Percentiles rank a stretch among this genome's conserved stretches.
phyloP scores from a whole-genome alignment of 2,329 filamentous ascomycete genomes.

The Ceratocystiopsis sp. region DNA sequence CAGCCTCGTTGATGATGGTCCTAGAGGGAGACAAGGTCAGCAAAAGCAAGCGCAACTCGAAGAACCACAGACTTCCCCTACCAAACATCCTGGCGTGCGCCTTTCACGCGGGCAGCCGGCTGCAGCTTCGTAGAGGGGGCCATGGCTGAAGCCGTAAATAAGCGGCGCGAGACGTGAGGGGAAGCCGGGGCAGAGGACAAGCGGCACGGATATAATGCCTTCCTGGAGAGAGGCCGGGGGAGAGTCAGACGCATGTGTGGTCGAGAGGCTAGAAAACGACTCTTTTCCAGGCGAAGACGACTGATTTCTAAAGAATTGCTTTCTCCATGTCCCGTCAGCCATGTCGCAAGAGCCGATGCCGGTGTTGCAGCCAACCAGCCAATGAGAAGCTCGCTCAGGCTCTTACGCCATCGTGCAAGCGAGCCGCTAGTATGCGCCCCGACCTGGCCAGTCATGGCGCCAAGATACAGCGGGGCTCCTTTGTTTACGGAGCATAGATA shows the following conservation, averaged over 20 bases:
- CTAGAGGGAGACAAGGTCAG: conserved; percentile 12
- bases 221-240: not conserved
- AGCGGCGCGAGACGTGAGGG: not conserved
- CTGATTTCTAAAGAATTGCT: no score
- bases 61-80: conserved; percentile 9
- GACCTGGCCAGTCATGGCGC: no score
- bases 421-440: no score
- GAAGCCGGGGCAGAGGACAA: not conserved
- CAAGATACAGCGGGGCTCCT: no score
- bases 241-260: conserved; percentile 1
- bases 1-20: conserved; percentile 36
- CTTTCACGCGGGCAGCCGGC: conserved; percentile 22
- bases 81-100: conserved; percentile 25
- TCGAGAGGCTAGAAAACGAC: no score
- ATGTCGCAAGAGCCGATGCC: no score
- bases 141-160: conserved; percentile 1
- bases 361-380: no score
- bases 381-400: no score
- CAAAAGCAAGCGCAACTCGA: not conserved
- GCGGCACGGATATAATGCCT: not conserved
- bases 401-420: no score
- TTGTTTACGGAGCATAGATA: no score
- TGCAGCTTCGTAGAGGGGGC: conserved; percentile 16
- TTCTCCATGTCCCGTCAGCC: no score
- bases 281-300: no score